Base-by-base conservation (phyloP, 208 protist species). In the Leishmania lainsoni region DNA sequence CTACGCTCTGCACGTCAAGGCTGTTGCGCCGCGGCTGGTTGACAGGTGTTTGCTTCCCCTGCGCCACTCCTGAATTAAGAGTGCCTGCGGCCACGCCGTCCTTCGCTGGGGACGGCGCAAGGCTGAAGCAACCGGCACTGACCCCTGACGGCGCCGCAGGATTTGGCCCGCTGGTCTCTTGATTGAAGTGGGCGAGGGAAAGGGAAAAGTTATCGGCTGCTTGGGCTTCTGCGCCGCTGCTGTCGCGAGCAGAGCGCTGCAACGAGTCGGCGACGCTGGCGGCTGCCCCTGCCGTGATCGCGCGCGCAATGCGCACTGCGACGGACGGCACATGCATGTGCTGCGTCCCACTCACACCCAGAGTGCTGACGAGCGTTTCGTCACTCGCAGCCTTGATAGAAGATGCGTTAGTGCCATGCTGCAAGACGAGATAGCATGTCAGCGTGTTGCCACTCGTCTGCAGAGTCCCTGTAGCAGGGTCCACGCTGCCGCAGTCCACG, bases 401-500 rank as follows among this genome's bases (percentile, higher is more conserved):
- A 29, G 72, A 49, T 26, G 78, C 14, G 73, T 6, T 85, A 1
- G 73, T 74, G 63, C 39, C 71, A 77, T 92, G 86, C 63, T 73
- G 52, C 52, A 87, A 52, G 12, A 56, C 72, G 42, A 92, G 70
- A 54, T 75, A 75, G 78, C 86, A 90, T 17, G 45, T 70, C 32
- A 93, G 86, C 35, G 65, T 66, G 84, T 93, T 93, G 68, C 72
- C 75, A 81, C 90, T 93, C 63, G 78, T 80, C 76, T 87, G 81
- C 42, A 93, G 73, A 26, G 5, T 29, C 35, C 86, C 86, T 1
- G 83, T 83, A 5, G 35, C 65, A 5, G 61, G 39, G 61, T 90
- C 89, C 10, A 93, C 87, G 81, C 75, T 87, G 59, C 82, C 84
- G 66, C 90, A 93, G 85, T 93, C 90, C 51, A 86, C 81, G 48